Base-by-base conservation (phyloP, 1,284 basidiomycete species). In the Sporisorium scitamineum region DNA sequence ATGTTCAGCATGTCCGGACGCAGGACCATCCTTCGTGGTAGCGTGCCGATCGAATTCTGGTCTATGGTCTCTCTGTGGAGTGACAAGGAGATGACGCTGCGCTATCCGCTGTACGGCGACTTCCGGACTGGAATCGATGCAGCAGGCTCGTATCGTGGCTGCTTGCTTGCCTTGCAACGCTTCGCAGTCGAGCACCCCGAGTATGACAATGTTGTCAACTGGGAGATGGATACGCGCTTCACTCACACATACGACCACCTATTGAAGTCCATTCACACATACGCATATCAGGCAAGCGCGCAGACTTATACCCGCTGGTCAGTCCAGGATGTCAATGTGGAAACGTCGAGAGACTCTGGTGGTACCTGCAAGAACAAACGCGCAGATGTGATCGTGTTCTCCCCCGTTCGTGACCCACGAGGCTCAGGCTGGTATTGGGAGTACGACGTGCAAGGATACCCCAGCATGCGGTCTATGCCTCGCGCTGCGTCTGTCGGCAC, bases 391-490 rank as follows among this genome's bases (percentile, higher is more conserved):
- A 42, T 69, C 2, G 56, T 69, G 16, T 54, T 69, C 26, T 69
- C 66, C 0, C 60, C 66, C 6, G 45, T 59, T 3, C 66, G 66
- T 37, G 32, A 69, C 52, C 60, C 66, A 3, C 44, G 44, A 4
- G 16, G 45, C n/a, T 62, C 66, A 2, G 66, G 41, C 5, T 69
- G 66, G 66, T 69, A 69, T 20, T 69, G 66, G 66, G 66, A 69
- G 51, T 69, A 69, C 39, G 66, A 69, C 22, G 66, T 69, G 2
- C 66, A 69, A 51, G 66, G 66, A 5, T 69, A 22, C 20, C 27
- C 54, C 8, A 10, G 34, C 4, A 31, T 31, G 39, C 44, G 48
- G 39, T 44, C 45, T 5, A 63, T 45, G 11, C 8, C 51, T 5
- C 61, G 66, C 13, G 34, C 66, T 26, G 56, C 60, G 22, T 69